Conservation (phyloP, 2,329 filamentous ascomycete species). For the Verticillium isaacii region DNA sequence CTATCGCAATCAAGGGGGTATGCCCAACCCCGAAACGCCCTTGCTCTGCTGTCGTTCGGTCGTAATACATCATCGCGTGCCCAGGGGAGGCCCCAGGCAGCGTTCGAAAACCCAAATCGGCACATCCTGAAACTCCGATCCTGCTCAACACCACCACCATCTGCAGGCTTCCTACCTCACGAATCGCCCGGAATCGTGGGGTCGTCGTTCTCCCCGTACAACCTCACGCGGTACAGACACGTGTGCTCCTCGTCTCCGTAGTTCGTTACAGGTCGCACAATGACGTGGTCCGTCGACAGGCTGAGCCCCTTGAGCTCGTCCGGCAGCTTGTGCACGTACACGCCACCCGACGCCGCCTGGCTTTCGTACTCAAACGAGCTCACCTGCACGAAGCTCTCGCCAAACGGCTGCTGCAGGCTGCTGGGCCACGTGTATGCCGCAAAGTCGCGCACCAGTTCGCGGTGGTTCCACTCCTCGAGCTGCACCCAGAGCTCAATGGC, state of each 20-base stretch:
- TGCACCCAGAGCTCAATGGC: slow-evolving; percentile 67
- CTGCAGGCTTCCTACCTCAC: not conserved
- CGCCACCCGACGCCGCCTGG: slow-evolving; percentile 32
- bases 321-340: slow-evolving; percentile 50
- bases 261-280: slow-evolving; percentile 54
- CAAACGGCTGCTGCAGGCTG: slow-evolving; percentile 28
- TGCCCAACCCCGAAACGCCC: not conserved
- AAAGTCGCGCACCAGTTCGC: slow-evolving; percentile 36
- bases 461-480: slow-evolving; percentile 41
- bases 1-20: not conserved
- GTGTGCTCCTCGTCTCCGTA: slow-evolving; percentile 55
- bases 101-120: not conserved
- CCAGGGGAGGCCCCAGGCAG: not conserved
- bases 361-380: slow-evolving; percentile 51
- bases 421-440: slow-evolving; percentile 15
- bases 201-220: slow-evolving; percentile 43
- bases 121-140: not conserved
- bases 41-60: not conserved
- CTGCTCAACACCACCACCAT: not conserved
- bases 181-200: not conserved
- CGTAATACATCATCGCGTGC: not conserved
- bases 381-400: slow-evolving; percentile 50
- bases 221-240: slow-evolving; percentile 59
- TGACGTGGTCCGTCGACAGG: slow-evolving; percentile 44
- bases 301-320: slow-evolving; percentile 42